These are phyloP conservation scores for Yarrowia osloensis DNA, from an alignment of 805 yeast species.

Conservation along the genomic window DNA sequence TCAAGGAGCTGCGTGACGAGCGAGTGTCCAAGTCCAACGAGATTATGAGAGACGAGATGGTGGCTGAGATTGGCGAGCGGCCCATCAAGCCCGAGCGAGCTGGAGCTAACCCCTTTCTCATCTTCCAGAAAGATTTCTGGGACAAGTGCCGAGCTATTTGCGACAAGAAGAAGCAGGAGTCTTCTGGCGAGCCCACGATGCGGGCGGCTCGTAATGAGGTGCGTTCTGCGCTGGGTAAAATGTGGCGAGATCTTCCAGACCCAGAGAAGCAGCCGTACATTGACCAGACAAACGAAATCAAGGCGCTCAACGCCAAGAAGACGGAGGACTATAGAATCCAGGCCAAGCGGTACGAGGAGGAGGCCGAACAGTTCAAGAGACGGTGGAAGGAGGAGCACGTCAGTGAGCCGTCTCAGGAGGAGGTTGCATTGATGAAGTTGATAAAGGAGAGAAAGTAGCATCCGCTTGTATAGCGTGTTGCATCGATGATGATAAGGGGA, in stretches of 20 bases:
- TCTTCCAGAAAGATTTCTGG: slow-evolving; percentile 49
- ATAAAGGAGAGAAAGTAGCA: slow-evolving; percentile 31
- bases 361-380: slow-evolving; percentile 44
- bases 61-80: slow-evolving; percentile 44
- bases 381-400: slow-evolving; percentile 46
- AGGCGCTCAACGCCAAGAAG: slow-evolving; percentile 42
- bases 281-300: slow-evolving; percentile 42
- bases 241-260: slow-evolving; percentile 47
- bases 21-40: slow-evolving; percentile 41
- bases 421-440: slow-evolving; percentile 35
- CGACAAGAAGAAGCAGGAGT: slow-evolving; percentile 41
- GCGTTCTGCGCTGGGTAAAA: slow-evolving; percentile 45
- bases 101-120: slow-evolving; percentile 47
- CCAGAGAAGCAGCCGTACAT: slow-evolving; percentile 44
- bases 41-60: slow-evolving; percentile 43
- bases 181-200: slow-evolving; percentile 40
- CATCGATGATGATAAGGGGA: slow-evolving; percentile 32
- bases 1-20: slow-evolving; percentile 39
- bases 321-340: slow-evolving; percentile 42
- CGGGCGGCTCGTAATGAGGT: slow-evolving; percentile 46
- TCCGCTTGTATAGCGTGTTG: slow-evolving; percentile 34
- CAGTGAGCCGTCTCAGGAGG: slow-evolving; percentile 39
- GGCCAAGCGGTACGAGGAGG: slow-evolving; percentile 43
- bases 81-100: slow-evolving; percentile 46
- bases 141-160: slow-evolving; percentile 45